Evolutionary conservation across 495 filamentous ascomycete genomes (phyloP).

Genomic region (Neurospora cerealis): DNA sequence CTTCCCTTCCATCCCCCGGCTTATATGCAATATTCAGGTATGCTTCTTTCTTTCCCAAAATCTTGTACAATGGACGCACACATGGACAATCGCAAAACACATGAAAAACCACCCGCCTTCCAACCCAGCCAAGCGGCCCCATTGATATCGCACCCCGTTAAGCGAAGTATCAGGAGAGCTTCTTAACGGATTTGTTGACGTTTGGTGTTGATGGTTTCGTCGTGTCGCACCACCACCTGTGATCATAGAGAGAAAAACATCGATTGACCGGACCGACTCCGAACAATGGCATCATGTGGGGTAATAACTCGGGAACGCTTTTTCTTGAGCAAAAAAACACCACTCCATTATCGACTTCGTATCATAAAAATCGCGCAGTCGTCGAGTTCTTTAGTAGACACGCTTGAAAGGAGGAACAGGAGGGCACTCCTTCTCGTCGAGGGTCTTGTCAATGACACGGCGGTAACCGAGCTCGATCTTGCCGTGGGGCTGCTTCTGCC

Average conservation of each 20-base stretch:
- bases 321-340: background rate
- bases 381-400: slow-evolving; percentile 49
- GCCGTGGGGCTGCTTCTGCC: slow-evolving; percentile 81
- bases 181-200: background rate
- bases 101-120: background rate
- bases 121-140: background rate
- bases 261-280: background rate
- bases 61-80: background rate
- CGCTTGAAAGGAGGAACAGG: slow-evolving; percentile 81
- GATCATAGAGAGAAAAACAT: background rate
- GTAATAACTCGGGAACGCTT: background rate
- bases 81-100: background rate
- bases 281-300: background rate
- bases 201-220: background rate
- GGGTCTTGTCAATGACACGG: slow-evolving; percentile 61
- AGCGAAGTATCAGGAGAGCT: background rate
- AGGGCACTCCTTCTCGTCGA: slow-evolving; percentile 87
- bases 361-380: background rate
- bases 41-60: background rate
- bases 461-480: slow-evolving; percentile 70
- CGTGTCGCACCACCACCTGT: background rate
- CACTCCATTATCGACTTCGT: background rate
- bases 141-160: background rate
- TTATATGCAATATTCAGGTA: slow-evolving; percentile 1
- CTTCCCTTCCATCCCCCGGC: background rate